phyloP scores from a whole-genome alignment of 345 rosid genomes.

The Murraya paniculata region DNA sequence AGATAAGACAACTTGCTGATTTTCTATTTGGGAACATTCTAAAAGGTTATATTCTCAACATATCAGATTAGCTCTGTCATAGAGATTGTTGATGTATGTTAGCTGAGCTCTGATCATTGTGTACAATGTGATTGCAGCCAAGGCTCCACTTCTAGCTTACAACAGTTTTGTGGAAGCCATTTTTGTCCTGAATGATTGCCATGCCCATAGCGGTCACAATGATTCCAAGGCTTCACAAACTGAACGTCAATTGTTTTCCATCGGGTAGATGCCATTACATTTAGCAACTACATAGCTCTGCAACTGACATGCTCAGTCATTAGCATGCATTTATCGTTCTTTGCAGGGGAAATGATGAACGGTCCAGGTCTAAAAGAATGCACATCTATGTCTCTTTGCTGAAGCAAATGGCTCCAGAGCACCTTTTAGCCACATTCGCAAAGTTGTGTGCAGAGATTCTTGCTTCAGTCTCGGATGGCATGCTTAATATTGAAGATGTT shows the following conservation, averaged over 20 bases:
- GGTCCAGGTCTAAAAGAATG: slow-evolving; percentile 80
- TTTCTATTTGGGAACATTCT: slow-evolving; percentile 84
- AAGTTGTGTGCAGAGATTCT: slow-evolving; percentile 93
- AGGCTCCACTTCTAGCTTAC: slow-evolving; percentile 94
- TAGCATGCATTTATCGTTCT: slow-evolving; percentile 11
- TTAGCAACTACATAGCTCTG: slow-evolving; percentile 4
- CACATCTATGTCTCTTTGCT: slow-evolving; percentile 69
- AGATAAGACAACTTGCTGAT: slow-evolving; percentile 84
- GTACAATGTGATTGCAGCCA: slow-evolving; percentile 44
- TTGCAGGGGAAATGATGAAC: slow-evolving; percentile 78
- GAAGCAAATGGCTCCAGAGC: slow-evolving; percentile 98
- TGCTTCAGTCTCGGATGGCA: slow-evolving; percentile 89
- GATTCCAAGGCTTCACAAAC: slow-evolving; percentile 50
- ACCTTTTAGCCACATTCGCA: slow-evolving; percentile 91
- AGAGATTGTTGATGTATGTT: slow-evolving; percentile 2
- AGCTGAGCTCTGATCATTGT: slow-evolving; percentile 16
- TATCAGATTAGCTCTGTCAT: neutral
- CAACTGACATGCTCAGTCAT: slow-evolving; percentile 12
- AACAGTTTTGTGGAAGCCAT: slow-evolving; percentile 96
- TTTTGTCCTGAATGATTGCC: slow-evolving; percentile 81
- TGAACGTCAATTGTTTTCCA: slow-evolving; percentile 59
- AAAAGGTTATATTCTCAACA: slow-evolving; percentile 51
- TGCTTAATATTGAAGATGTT: slow-evolving; percentile 67
- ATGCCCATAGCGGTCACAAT: slow-evolving; percentile 51
- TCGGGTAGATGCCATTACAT: slow-evolving; percentile 43